A percentile compares a stretch with the other conserved stretches of the same genome.
phyloP scores from a whole-genome alignment of 2,329 filamentous ascomycete genomes.

The Teratosphaeria zuluensis region DNA sequence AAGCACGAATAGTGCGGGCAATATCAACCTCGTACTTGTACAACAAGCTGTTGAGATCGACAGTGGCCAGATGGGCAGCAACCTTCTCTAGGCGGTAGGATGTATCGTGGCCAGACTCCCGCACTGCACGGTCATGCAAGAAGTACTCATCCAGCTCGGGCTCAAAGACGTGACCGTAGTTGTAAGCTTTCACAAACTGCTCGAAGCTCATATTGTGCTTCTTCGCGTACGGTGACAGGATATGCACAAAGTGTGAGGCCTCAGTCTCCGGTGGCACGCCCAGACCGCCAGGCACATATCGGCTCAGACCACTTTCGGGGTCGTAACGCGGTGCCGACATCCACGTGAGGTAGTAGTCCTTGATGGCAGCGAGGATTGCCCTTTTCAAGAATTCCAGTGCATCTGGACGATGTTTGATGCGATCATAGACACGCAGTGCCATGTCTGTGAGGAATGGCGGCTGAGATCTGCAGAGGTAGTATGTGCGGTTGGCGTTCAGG shows the following conservation, averaged over 20 bases:
- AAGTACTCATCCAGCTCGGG: constrained; percentile 93
- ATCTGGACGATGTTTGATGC: constrained; percentile 76
- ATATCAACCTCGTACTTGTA: constrained; percentile 98
- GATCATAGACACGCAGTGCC: constrained; percentile 86
- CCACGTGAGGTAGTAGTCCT: constrained; percentile 92
- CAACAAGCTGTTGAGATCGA: constrained; percentile 86
- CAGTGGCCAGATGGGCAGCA: constrained; percentile 80
- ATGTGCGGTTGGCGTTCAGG: constrained; percentile 89
- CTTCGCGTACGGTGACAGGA: constrained; percentile 70
- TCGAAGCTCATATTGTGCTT: constrained; percentile 76
- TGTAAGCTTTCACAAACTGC: constrained; percentile 84
- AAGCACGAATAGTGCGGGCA: constrained; percentile 68
- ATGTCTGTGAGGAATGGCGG: constrained; percentile 97
- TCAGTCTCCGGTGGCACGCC: constrained; percentile 91
- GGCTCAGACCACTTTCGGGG: constrained; percentile 64
- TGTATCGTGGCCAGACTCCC: constrained; percentile 95
- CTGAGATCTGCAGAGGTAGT: constrained; percentile 90
- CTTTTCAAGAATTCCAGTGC: constrained; percentile 71
- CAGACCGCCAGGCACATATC: constrained; percentile 72
- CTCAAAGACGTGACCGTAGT: constrained; percentile 63
- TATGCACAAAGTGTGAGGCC: constrained; percentile 72
- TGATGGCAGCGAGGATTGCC: constrained; percentile 83
- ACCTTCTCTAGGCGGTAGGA: constrained; percentile 84
- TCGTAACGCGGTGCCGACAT: constrained; percentile 63
- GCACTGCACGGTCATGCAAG: constrained; percentile 86